Conservation (phyloP, 768 basidiomycete species). For the Lactarius sanguifluus region DNA sequence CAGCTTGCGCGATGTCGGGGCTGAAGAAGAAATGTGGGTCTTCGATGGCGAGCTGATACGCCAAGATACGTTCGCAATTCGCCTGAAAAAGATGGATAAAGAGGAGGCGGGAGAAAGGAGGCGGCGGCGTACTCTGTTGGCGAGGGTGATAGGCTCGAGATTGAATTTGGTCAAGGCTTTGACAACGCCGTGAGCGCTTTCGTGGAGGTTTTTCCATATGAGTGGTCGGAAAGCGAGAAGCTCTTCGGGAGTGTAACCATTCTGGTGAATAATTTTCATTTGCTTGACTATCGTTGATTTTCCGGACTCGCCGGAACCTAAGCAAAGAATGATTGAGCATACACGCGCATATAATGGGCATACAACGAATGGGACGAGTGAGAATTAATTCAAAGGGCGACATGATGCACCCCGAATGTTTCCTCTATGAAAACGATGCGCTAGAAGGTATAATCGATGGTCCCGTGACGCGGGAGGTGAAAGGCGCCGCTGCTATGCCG, state of each 20-base stretch:
- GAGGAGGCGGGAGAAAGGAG: conserved; percentile 28
- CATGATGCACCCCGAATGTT: not conserved
- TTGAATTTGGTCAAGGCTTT: conserved; percentile 85
- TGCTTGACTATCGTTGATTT: conserved; percentile 97
- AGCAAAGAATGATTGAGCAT: not conserved
- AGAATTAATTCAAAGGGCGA: not conserved
- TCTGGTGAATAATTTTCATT: conserved; percentile 98
- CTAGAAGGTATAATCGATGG: not conserved
- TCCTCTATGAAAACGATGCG: too few relatives aligned
- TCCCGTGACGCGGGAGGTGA: conserved; percentile 5
- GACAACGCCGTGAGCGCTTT: conserved; percentile 84
- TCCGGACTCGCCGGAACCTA: conserved; percentile 93
- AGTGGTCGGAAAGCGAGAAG: conserved; percentile 72
- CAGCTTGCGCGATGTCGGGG: conserved; percentile 68
- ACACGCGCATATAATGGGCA: conserved; percentile 8
- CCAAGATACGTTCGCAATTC: conserved; percentile 61
- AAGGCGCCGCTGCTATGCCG: not conserved
- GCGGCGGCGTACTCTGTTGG: conserved; percentile 52
- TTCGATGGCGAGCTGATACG: conserved; percentile 47
- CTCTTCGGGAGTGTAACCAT: conserved; percentile 80
- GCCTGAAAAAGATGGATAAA: conserved; percentile 31
- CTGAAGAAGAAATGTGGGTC: conserved; percentile 44
- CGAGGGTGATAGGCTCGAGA: conserved; percentile 66
- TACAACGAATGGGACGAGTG: conserved; percentile 1
- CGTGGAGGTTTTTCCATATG: conserved; percentile 85